Evolutionary conservation across 2,329 filamentous ascomycete genomes (phyloP), one percentile per base, ranked within the genome.

Genomic region (Penicillium sp.): DNA sequence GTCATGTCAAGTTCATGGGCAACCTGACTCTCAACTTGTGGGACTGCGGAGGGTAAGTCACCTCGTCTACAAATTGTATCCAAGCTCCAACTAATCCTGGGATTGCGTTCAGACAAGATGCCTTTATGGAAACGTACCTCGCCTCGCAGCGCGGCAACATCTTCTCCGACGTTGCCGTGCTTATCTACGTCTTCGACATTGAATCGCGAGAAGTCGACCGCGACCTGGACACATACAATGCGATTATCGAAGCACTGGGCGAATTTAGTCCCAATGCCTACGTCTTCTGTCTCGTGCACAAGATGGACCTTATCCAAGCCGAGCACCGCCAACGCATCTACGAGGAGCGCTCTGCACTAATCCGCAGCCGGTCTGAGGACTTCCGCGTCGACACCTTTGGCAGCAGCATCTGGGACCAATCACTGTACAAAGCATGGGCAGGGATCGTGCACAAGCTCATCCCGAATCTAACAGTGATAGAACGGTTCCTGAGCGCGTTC

Each of bases 101-200:
- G 16, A 5, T 24, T 22, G 11, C 28, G 27, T 20, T 22, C 68
- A 88, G 92, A 53, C 94, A 99, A 78, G 94, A 97, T 74, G 92
- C 92, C 33, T 99, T 99, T 70, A 96, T 96, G 81, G 94, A 97
- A 69, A 96, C 95, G 72, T 99, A 97, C 76, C 87, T 99, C 55
- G 92, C 89, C 14, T 90, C 95, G 66, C 94, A 97, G 76, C 89
- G 94, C 54, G 87, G 90, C 50, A 94, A 97, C 74, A 92, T 99
- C 72, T 99, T 99, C 77, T 90, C 87, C 67, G 92, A 94, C 70
- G 94, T 96, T 55, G 92, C 92, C 45, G 94, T 97, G 46, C 83
- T 99, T 52, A 97, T 99, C 73, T 99, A 99, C 77, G 94, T 99
- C 72, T 99, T 99, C 75, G 94, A 99, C 71, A 95, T 97, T 61